phyloP scores from a whole-genome alignment of 371 early-diverging fungal species.

The Fennellomyces sp. region DNA sequence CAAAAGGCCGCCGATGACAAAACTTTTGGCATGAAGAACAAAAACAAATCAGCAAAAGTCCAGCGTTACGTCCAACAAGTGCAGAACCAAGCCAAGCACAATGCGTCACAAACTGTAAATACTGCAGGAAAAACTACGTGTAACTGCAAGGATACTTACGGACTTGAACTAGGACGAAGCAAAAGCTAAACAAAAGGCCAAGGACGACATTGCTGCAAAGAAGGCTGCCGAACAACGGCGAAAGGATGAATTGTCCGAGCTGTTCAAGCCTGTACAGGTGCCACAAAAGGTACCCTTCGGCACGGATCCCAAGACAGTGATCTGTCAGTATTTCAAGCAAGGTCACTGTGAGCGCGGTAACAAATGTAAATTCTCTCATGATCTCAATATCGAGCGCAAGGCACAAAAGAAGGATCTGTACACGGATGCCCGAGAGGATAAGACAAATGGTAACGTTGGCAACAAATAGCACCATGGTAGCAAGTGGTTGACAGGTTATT shows the following conservation, averaged over 20 bases:
- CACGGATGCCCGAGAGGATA: constrained; percentile 73
- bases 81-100: constrained; percentile 79
- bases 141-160: too few relatives aligned
- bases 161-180: constrained; percentile 7
- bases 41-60: constrained; percentile 90
- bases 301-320: constrained; percentile 97
- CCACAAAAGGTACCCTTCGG: constrained; percentile 99
- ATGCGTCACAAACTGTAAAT: constrained; percentile 17
- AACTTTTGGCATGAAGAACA: constrained; percentile 98
- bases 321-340: constrained; percentile 93
- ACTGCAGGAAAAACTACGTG: neutral
- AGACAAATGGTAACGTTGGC: neutral
- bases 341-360: constrained; percentile 93
- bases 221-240: constrained; percentile 48
- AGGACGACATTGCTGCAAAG: constrained; percentile 31
- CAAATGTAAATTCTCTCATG: constrained; percentile 99
- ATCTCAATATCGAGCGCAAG: constrained; percentile 89
- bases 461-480: too few relatives aligned
- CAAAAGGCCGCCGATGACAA: constrained; percentile 92
- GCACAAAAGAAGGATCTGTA: constrained; percentile 90
- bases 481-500: too few relatives aligned
- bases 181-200: constrained; percentile 10
- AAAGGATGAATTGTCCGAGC: constrained; percentile 67
- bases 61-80: constrained; percentile 91
- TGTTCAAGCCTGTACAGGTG: constrained; percentile 89